These are phyloP conservation scores for Mycena galericulata DNA, from an alignment of 768 basidiomycete genomes.

Conservation along the genomic window DNA sequence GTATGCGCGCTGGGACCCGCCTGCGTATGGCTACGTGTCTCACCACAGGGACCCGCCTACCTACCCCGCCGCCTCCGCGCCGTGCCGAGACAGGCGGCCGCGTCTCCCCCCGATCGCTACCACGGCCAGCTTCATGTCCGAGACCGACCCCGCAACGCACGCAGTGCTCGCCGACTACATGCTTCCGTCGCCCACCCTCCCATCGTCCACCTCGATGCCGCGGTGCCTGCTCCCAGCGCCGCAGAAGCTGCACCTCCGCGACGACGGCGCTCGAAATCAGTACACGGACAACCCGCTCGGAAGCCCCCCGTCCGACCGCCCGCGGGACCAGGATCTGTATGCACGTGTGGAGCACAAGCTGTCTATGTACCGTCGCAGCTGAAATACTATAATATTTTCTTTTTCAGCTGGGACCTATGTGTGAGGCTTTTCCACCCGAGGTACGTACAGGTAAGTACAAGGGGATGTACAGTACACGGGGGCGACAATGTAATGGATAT, in stretches of 20 bases:
- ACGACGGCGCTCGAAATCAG: background rate
- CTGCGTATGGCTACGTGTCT: background rate
- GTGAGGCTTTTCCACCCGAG: slow-evolving; percentile 6
- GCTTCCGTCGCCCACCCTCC: slow-evolving; percentile 26
- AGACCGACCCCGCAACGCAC: slow-evolving; percentile 14
- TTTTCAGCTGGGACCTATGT: slow-evolving; percentile 6
- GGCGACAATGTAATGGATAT: slow-evolving; percentile 4
- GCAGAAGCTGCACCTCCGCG: slow-evolving; percentile 24
- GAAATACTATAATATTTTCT: slow-evolving; percentile 19
- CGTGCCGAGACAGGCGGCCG: background rate
- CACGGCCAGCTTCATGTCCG: slow-evolving; percentile 22
- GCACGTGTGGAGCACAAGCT: slow-evolving; percentile 26
- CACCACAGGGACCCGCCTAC: slow-evolving; percentile 2
- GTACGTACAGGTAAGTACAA: slow-evolving; percentile 9
- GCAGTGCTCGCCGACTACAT: slow-evolving; percentile 25
- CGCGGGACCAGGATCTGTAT: slow-evolving; percentile 16
- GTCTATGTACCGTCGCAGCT: slow-evolving; percentile 11
- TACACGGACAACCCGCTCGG: slow-evolving; percentile 17
- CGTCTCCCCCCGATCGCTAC: slow-evolving; percentile 26
- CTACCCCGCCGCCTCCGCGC: background rate
- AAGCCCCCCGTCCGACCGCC: background rate
- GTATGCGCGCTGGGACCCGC: slow-evolving; percentile 27
- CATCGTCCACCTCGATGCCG: slow-evolving; percentile 22
- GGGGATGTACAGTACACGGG: too few species aligned
- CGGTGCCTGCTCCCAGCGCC: slow-evolving; percentile 35